Evolutionary conservation across 495 filamentous ascomycete species (phyloP).

Genomic region (Hypoxylon rickii): DNA sequence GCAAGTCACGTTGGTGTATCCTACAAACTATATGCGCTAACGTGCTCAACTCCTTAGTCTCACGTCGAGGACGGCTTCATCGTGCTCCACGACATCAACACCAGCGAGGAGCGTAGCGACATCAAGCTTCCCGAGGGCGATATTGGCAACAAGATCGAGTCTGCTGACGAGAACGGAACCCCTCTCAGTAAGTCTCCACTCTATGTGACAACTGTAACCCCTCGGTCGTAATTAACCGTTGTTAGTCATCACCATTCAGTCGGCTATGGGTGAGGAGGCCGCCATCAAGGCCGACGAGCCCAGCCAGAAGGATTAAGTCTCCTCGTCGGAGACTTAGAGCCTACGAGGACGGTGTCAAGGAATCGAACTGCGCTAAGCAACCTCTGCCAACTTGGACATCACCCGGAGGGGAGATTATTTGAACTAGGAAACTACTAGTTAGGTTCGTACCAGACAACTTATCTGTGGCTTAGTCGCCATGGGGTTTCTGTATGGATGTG

Average conservation of each 20-base stretch:
- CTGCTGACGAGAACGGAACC: slow-evolving; percentile 66
- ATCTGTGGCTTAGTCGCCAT: slow-evolving; percentile 9
- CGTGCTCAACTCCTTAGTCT: slow-evolving; percentile 57
- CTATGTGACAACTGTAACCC: background rate
- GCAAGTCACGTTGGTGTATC: background rate
- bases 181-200: slow-evolving; percentile 73
- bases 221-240: slow-evolving; percentile 28
- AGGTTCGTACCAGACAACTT: slow-evolving; percentile 18
- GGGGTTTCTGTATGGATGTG: slow-evolving; percentile 16
- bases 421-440: slow-evolving; percentile 23
- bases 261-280: slow-evolving; percentile 93
- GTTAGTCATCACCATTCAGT: slow-evolving; percentile 84
- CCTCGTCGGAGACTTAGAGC: slow-evolving; percentile 16
- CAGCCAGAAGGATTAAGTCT: slow-evolving; percentile 30
- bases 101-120: slow-evolving; percentile 76
- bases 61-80: slow-evolving; percentile 93
- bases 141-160: slow-evolving; percentile 79
- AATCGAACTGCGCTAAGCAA: slow-evolving; percentile 1
- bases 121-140: slow-evolving; percentile 93
- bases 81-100: slow-evolving; percentile 75
- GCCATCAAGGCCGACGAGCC: slow-evolving; percentile 90
- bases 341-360: slow-evolving; percentile 16
- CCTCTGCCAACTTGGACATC: slow-evolving; percentile 29
- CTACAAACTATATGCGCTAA: background rate
- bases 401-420: slow-evolving; percentile 14